Conservation (phyloP, 768 basidiomycete genomes). For the Leccinum disarticulatum region DNA sequence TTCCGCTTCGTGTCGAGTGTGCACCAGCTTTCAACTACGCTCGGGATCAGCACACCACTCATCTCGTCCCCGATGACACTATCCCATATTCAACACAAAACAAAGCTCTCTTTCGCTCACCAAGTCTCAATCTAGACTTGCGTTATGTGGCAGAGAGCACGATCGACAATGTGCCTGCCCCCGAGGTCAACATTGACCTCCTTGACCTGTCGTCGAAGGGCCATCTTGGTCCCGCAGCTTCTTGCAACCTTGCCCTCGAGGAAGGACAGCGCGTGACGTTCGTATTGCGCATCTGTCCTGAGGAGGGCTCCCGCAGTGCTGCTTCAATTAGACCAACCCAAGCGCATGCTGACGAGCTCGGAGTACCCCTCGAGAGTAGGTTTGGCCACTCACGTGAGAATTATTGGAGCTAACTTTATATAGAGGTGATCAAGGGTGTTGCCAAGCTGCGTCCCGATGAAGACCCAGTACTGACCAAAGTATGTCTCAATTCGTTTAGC, state of each 20-base stretch:
- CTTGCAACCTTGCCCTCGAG: constrained; percentile 55
- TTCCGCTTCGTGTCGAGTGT: constrained; percentile 84
- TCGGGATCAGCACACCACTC: constrained; percentile 66
- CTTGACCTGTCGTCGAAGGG: constrained; percentile 71
- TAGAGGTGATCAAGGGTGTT: constrained; percentile 45
- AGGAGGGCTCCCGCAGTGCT: constrained; percentile 19
- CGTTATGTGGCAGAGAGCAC: constrained; percentile 67
- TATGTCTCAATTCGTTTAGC: constrained; percentile 20
- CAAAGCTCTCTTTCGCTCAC: constrained; percentile 64
- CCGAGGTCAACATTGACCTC: constrained; percentile 54
- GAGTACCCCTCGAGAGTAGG: constrained; percentile 46
- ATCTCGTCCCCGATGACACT: constrained; percentile 51
- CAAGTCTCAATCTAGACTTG: constrained; percentile 65
- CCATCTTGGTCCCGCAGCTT: constrained; percentile 68
- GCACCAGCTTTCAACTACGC: constrained; percentile 98
- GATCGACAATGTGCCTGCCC: constrained; percentile 48
- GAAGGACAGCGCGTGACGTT: constrained; percentile 95
- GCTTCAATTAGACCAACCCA: constrained; percentile 32
- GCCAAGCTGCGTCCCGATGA: constrained; percentile 50
- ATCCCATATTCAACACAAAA: constrained; percentile 41
- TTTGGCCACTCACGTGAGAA: background rate
- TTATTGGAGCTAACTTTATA: constrained; percentile 1
- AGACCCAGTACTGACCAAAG: constrained; percentile 74
- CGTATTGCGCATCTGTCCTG: constrained; percentile 70
- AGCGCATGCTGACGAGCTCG: constrained; percentile 43